Base-by-base conservation (phyloP, 2,329 filamentous ascomycete species). In the Alternaria longipes region DNA sequence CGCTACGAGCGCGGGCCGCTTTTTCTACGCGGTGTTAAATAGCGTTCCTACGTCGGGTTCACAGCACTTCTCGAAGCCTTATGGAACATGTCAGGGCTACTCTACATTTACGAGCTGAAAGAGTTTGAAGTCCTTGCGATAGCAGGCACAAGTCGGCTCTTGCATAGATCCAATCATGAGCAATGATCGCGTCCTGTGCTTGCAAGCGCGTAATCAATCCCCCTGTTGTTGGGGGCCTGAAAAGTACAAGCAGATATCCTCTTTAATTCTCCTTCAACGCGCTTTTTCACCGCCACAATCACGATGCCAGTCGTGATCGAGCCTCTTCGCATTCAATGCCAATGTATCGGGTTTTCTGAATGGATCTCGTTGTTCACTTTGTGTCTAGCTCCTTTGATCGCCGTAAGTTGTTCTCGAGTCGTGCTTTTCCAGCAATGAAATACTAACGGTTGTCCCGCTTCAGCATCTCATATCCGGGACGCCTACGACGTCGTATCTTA, bases 301-400 rank as follows among this genome's bases (percentile, higher is more conserved):
- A 54, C 20, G 58, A 50, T 45, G 53, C 60, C 20, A 64, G 58
- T 41, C 54, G 38, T 26, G 24, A 26, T 26, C 24, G 24, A 26
- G 24, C 24, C 24, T 26, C 24, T 26, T 26, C 24, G 24, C 24
- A 0, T 26, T 26, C 24, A 26, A 26, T 26, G 24, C 24, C 24
- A 26, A 49, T 64, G 56, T 44, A 56, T 63, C 24, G 38, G n/a
- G 18, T 74, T 74, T 28, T 11, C 66, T 5, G 75, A 77, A 18
- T 79, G 75, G 74, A 55, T 77, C 3, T 54, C 67, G 2, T 51
- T 78, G 2, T 51, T 76, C 5, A 78, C 75, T 0, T 61, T 79
- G 14, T 73, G 70, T 49, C 64, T 79, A 5, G 72, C 75, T 5
- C 75, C 76, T 2, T 62, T 79, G 3, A 60, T 79, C 12, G 72